phyloP scores from a whole-genome alignment of 2,329 filamentous ascomycete genomes.

The Septoria petroselini region DNA sequence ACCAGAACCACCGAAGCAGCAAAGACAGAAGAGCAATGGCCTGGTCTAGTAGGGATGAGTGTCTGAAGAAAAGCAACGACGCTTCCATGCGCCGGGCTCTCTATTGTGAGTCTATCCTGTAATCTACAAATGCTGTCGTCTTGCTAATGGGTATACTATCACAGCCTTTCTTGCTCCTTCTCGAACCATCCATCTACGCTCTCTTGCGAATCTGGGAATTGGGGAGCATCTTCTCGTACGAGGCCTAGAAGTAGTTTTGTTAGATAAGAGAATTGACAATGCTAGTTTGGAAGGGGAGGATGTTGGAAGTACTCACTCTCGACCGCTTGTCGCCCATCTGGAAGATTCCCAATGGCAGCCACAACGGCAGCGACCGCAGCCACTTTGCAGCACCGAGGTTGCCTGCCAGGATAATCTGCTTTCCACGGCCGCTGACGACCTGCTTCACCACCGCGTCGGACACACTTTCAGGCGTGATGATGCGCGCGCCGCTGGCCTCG shows the following conservation, averaged over 20 bases:
- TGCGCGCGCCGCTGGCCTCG: conserved; percentile 31
- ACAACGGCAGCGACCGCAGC: conserved; percentile 18
- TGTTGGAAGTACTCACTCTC: conserved; percentile 1
- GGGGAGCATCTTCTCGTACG: conserved; percentile 12
- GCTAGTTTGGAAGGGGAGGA: no score
- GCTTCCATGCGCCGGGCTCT: conserved; percentile 1
- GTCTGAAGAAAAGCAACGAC: background rate
- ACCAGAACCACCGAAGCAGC: background rate
- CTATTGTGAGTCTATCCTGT: conserved; percentile 14
- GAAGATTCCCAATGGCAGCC: conserved; percentile 19
- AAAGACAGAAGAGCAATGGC: background rate
- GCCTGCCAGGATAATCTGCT: conserved; percentile 42
- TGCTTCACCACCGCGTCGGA: conserved; percentile 46
- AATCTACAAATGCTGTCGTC: conserved; percentile 2
- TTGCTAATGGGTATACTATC: conserved; percentile 11
- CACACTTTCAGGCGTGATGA: conserved; percentile 43
- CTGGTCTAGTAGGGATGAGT: conserved; percentile 1
- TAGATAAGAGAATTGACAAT: conserved; percentile 6
- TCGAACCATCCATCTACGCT: background rate
- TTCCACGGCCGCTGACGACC: conserved; percentile 42
- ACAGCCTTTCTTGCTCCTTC: conserved; percentile 3
- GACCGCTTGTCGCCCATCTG: conserved; percentile 16
- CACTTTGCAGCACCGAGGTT: conserved; percentile 19
- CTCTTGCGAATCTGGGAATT: conserved; percentile 1
- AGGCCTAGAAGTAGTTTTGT: conserved; percentile 1